These are phyloP conservation scores for Irpex sp. DNA, from an alignment of 1,284 basidiomycete genomes.

Conservation along the genomic window DNA sequence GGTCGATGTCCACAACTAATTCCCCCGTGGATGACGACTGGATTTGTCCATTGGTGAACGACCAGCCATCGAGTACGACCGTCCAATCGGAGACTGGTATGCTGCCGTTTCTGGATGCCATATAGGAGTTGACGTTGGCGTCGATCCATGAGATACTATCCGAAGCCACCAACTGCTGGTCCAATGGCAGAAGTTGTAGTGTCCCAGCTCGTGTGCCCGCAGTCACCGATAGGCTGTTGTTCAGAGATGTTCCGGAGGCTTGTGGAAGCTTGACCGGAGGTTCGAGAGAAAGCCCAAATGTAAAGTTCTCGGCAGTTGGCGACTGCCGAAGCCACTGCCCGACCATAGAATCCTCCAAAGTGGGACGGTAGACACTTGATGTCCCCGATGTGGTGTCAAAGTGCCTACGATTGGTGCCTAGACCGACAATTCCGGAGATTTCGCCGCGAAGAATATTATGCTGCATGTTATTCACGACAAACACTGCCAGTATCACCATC, in stretches of 20 bases:
- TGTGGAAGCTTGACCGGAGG: slow-evolving; percentile 22
- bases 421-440: too few species aligned
- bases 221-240: too few species aligned
- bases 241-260: too few species aligned
- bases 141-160: slow-evolving; percentile 14
- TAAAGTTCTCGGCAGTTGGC: slow-evolving; percentile 22
- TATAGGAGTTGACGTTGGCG: slow-evolving; percentile 8
- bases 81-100: slow-evolving; percentile 25
- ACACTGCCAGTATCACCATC: too few species aligned
- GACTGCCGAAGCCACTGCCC: slow-evolving; percentile 21
- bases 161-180: slow-evolving; percentile 10
- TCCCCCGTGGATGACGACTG: slow-evolving; percentile 18
- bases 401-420: too few species aligned
- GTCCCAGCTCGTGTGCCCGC: slow-evolving; percentile 22
- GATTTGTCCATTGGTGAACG: slow-evolving; percentile 20
- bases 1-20: slow-evolving; percentile 31
- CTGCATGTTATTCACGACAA: too few species aligned
- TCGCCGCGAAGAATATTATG: too few species aligned
- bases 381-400: slow-evolving; percentile 2
- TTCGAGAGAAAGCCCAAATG: slow-evolving; percentile 24
- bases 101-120: slow-evolving; percentile 6
- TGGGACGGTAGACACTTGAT: slow-evolving; percentile 12
- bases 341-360: slow-evolving; percentile 24
- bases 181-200: slow-evolving; percentile 25
- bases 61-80: slow-evolving; percentile 35